phyloP scores from a whole-genome alignment of 2,329 filamentous ascomycete species.

The Epichloe hybrida region DNA sequence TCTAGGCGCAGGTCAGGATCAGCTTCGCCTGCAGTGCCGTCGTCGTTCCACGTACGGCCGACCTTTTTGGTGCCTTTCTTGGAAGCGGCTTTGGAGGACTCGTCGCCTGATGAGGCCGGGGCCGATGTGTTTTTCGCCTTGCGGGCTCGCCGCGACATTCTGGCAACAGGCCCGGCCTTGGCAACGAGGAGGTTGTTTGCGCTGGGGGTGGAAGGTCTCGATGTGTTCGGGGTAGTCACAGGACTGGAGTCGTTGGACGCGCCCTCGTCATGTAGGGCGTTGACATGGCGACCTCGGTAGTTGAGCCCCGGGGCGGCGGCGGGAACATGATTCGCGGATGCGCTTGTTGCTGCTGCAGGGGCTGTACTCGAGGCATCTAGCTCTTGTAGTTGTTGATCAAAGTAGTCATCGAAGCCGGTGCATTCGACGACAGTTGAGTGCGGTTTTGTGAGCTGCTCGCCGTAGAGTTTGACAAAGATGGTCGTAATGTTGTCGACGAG shows the following conservation, averaged over 20 bases:
- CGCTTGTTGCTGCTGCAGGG: conserved; percentile 17
- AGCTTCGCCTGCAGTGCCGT: conserved; percentile 76
- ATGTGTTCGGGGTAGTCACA: conserved; percentile 57
- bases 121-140: conserved; percentile 53
- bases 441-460: conserved; percentile 69
- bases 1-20: conserved; percentile 62
- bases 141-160: conserved; percentile 68
- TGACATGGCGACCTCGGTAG: conserved; percentile 24
- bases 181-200: conserved; percentile 51
- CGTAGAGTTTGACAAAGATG: conserved; percentile 83
- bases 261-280: conserved; percentile 20
- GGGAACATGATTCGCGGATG: conserved; percentile 7
- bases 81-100: conserved; percentile 36
- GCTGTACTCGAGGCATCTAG: conserved; percentile 45
- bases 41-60: conserved; percentile 82
- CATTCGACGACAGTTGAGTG: conserved; percentile 70
- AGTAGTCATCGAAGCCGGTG: conserved; percentile 75
- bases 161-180: conserved; percentile 61
- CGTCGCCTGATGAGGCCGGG: conserved; percentile 71
- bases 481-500: conserved; percentile 89
- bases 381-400: conserved; percentile 81
- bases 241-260: conserved; percentile 57
- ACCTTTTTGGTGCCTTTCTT: conserved; percentile 52
- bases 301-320: conserved; percentile 24
- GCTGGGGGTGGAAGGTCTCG: conserved; percentile 64